Conservation (phyloP, 768 basidiomycete genomes). For the Hypsizygus marmoreus region DNA sequence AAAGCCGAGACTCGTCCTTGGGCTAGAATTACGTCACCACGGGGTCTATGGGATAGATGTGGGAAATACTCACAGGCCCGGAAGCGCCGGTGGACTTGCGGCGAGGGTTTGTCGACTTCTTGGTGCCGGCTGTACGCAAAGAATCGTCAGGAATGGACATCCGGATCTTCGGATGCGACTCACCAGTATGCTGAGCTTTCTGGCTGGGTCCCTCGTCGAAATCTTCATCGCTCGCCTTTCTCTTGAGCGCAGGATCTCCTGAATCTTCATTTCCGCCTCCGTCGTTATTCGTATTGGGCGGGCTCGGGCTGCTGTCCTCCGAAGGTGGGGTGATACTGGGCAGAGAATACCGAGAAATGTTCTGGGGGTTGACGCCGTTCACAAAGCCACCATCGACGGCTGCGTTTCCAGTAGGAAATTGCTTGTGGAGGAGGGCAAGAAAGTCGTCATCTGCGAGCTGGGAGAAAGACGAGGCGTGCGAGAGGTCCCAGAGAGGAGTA, state of each 20-base stretch:
- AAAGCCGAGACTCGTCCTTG: conserved; percentile 72
- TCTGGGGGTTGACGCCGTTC: conserved; percentile 62
- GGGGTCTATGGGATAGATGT: conserved; percentile 3
- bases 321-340: conserved; percentile 62
- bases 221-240: conserved; percentile 73
- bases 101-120: conserved; percentile 25
- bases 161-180: conserved; percentile 21
- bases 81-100: conserved; percentile 37
- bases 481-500: conserved; percentile 67
- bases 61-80: conserved; percentile 26
- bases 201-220: conserved; percentile 64
- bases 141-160: conserved; percentile 1
- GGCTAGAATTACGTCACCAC: conserved; percentile 24
- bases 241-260: conserved; percentile 60
- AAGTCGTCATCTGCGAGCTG: conserved; percentile 77
- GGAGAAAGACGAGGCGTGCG: conserved; percentile 58
- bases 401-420: conserved; percentile 47
- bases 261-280: conserved; percentile 33
- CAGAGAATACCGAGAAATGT: conserved; percentile 49
- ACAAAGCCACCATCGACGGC: conserved; percentile 24
- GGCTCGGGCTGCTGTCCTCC: conserved; percentile 81
- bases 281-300: conserved; percentile 51
- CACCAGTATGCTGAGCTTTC: conserved; percentile 68
- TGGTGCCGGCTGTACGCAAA: conserved; percentile 20
- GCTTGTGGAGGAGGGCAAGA: conserved; percentile 74